A percentile compares a stretch with the other conserved stretches of the same genome.
phyloP scores from a whole-genome alignment of 352 stramenopile species.

The Pythium sp. region DNA sequence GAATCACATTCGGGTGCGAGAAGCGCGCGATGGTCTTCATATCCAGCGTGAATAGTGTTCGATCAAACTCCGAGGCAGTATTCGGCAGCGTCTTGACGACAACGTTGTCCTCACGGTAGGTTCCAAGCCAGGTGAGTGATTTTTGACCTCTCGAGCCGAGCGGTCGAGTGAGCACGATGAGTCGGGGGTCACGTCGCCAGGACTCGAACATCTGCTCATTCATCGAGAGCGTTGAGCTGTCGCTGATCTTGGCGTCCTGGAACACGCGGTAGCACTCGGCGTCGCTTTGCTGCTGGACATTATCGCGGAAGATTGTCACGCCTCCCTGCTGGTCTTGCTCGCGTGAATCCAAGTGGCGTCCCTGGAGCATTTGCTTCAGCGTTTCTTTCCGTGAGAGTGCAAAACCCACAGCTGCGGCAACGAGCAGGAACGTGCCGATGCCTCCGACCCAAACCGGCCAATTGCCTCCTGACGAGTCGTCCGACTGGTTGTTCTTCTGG shows the following conservation, averaged over 20 bases:
- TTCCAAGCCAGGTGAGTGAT: slow-evolving; percentile 62
- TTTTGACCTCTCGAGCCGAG: slow-evolving; percentile 39
- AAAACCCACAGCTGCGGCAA: neutral
- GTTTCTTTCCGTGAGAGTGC: neutral
- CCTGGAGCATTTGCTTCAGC: slow-evolving; percentile 4
- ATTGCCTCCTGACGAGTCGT: neutral
- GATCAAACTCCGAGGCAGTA: slow-evolving; percentile 6
- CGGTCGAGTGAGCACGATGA: neutral
- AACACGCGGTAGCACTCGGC: slow-evolving; percentile 14
- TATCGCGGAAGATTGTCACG: neutral
- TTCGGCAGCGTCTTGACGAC: slow-evolving; percentile 14
- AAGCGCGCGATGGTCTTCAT: slow-evolving; percentile 19
- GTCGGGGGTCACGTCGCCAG: slow-evolving; percentile 9
- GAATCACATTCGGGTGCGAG: slow-evolving; percentile 25
- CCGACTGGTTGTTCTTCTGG: neutral
- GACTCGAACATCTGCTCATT: slow-evolving; percentile 8
- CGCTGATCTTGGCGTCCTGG: slow-evolving; percentile 6
- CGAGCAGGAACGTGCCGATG: slow-evolving; percentile 1
- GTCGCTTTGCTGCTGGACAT: slow-evolving; percentile 9
- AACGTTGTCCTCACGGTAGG: slow-evolving; percentile 15
- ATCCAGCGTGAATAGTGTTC: slow-evolving; percentile 25
- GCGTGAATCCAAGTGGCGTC: neutral
- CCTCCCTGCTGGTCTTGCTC: neutral
- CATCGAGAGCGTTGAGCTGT: slow-evolving; percentile 11
- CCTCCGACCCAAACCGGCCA: slow-evolving; percentile 7